A percentile compares a stretch with the other conserved stretches of the same genome.
phyloP scores from a whole-genome alignment of 2,329 filamentous ascomycete genomes.

The Verticillium albo-atrum region DNA sequence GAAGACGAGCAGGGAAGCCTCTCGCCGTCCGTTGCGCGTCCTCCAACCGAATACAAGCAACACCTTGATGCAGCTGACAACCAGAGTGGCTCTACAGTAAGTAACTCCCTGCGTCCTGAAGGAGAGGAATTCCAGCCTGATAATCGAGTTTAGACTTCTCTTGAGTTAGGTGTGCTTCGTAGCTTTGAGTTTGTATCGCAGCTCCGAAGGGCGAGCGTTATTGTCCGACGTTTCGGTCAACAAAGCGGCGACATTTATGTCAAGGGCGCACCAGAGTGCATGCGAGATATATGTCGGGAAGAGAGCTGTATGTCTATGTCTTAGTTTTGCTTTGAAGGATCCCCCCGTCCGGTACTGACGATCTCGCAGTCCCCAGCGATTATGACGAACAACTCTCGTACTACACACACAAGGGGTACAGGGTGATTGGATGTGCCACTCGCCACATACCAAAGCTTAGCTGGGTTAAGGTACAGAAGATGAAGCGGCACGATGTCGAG shows the following conservation, averaged over 20 bases:
- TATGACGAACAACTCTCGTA: constrained; percentile 85
- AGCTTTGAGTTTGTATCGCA: constrained; percentile 95
- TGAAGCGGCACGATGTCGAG: constrained; percentile 83
- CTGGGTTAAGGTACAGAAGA: constrained; percentile 93
- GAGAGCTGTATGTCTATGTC: constrained; percentile 70
- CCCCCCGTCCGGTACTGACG: constrained; percentile 8
- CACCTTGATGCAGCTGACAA: constrained; percentile 37
- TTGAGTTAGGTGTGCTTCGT: constrained; percentile 87
- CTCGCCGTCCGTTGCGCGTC: constrained; percentile 83
- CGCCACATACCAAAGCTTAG: constrained; percentile 83
- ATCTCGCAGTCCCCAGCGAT: constrained; percentile 65
- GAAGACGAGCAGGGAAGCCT: constrained; percentile 73
- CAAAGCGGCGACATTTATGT: constrained; percentile 85
- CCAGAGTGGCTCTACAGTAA: constrained; percentile 13
- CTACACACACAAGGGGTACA: constrained; percentile 94
- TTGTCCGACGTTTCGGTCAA: constrained; percentile 83
- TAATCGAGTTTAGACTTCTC: constrained; percentile 36
- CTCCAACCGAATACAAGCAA: constrained; percentile 52
- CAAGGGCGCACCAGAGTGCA: constrained; percentile 94
- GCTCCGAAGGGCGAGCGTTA: constrained; percentile 83
- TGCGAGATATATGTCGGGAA: constrained; percentile 84
- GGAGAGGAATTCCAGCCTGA: neutral
- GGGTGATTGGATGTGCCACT: constrained; percentile 92
- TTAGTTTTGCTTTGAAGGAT: neutral
- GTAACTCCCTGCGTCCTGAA: neutral